Conservation (phyloP, 495 filamentous ascomycete species). For the Pyronema domesticum region DNA sequence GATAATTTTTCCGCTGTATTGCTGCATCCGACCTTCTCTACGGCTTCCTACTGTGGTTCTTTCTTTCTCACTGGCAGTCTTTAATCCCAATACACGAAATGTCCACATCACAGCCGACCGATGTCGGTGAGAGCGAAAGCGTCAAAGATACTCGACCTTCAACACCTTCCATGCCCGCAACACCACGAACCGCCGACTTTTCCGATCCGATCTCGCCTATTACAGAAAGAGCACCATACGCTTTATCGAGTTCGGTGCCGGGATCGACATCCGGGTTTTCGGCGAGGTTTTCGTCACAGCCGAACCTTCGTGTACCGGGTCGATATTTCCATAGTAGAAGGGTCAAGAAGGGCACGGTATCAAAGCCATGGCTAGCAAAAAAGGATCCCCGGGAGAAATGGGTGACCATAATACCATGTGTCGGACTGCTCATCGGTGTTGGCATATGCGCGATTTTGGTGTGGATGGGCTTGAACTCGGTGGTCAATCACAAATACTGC, state of each 20-base stretch:
- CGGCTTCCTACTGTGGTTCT: not conserved
- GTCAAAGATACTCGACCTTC: not conserved
- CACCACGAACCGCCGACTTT: slow-evolving; percentile 1
- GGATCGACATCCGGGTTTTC: slow-evolving; percentile 24
- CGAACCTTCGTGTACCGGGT: slow-evolving; percentile 15
- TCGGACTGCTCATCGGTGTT: slow-evolving; percentile 49
- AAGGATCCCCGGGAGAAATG: slow-evolving; percentile 67
- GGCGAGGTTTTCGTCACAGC: slow-evolving; percentile 22
- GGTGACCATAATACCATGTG: slow-evolving; percentile 59
- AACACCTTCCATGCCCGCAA: not conserved
- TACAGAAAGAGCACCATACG: slow-evolving; percentile 5
- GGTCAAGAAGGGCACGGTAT: slow-evolving; percentile 48
- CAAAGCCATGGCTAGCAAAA: slow-evolving; percentile 51
- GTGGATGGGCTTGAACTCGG: slow-evolving; percentile 49
- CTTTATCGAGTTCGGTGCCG: slow-evolving; percentile 4
- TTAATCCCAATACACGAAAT: not conserved
- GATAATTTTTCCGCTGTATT: not conserved
- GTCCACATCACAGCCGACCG: not conserved
- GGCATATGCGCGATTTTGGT: slow-evolving; percentile 48
- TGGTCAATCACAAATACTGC: slow-evolving; percentile 61
- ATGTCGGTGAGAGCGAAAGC: too few species aligned
- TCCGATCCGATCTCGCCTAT: slow-evolving; percentile 10
- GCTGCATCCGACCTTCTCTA: not conserved
- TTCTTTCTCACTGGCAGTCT: not conserved
- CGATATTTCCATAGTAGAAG: slow-evolving; percentile 61